Evolutionary conservation across 2,329 filamentous ascomycete species (phyloP), one percentile per base, ranked within the genome.

Genomic region (Epichloe sylvatica): DNA sequence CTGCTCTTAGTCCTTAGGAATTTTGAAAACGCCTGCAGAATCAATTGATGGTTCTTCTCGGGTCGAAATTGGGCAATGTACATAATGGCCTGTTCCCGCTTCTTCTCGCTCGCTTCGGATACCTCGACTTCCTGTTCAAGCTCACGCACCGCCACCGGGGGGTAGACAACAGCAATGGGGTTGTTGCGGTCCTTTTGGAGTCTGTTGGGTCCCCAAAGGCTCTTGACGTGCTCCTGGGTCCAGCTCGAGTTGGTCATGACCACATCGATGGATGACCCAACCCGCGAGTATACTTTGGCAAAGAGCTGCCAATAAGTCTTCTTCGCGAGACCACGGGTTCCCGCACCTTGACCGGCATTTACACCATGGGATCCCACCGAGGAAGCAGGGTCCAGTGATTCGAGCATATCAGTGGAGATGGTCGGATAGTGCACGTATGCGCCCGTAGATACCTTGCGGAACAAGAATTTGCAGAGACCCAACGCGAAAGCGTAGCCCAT

Each of bases 401-500:
- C 77, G 4, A 98, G 78, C 92, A 98, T 98, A 61, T 98, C 92
- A 46, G 89, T 98, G 3, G 90, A 96, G 49, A 98, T 98, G 50
- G 91, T 97, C 1, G 92, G 92, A 63, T 97, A 98, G 69, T 98
- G 92, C 1, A 97, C 90, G 62, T 98, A 98, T 47, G 92, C 90
- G 43, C 80, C 89, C 0, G 89, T 96, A 0, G 91, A 86, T 1
- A 96, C 77, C 36, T 70, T 66, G 0, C 78, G 84, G 62, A 97
- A 97, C 23, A 97, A 73, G 54, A 85, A 76, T 62, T 89, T 92
- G 65, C 76, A 85, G 3, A 96, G 73, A 8, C 86, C 88, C 11
- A 95, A 77, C 0, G 86, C 78, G 63, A 97, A 98, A 25, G 91
- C 89, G 61, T 96, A 98, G 54, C 92, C 92, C 90, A 98, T 96